Evolutionary conservation across 2,329 filamentous ascomycete species (phyloP).

Genomic region (Fonsecaea erecta): DNA sequence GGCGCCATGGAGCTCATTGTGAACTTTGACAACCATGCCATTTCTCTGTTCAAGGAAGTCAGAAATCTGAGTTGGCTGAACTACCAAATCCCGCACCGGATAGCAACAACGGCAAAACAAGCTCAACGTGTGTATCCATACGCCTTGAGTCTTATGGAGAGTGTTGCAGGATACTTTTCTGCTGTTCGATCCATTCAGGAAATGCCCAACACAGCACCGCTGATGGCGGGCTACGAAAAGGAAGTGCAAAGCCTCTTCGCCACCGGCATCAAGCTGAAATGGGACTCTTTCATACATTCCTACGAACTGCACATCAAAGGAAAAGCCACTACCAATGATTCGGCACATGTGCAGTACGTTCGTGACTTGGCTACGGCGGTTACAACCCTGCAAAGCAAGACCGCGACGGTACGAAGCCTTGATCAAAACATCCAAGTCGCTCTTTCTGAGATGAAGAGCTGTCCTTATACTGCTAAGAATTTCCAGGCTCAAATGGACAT

Average conservation of each 20-base stretch:
- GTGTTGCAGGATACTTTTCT: slow-evolving; percentile 89
- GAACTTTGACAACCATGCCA: slow-evolving; percentile 97
- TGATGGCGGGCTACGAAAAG: slow-evolving; percentile 89
- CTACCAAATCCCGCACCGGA: slow-evolving; percentile 89
- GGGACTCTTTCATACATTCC: slow-evolving; percentile 97
- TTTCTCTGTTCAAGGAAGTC: slow-evolving; percentile 97
- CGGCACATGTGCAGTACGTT: slow-evolving; percentile 95
- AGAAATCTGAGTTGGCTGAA: slow-evolving; percentile 94
- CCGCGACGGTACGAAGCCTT: slow-evolving; percentile 75
- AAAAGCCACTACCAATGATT: slow-evolving; percentile 67
- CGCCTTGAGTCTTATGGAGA: slow-evolving; percentile 98
- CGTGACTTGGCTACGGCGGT: slow-evolving; percentile 88
- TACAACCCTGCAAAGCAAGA: slow-evolving; percentile 86
- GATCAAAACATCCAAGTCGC: slow-evolving; percentile 82
- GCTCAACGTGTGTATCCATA: slow-evolving; percentile 99
- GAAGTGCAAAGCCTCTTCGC: slow-evolving; percentile 81
- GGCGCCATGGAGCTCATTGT: slow-evolving; percentile 86
- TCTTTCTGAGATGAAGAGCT: slow-evolving; percentile 79
- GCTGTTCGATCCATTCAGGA: slow-evolving; percentile 81
- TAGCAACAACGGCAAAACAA: slow-evolving; percentile 95
- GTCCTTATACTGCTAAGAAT: slow-evolving; percentile 76
- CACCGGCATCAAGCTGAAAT: slow-evolving; percentile 87
- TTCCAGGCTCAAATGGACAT: slow-evolving; percentile 81
- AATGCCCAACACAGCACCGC: slow-evolving; percentile 84
- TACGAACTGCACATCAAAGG: slow-evolving; percentile 86